A percentile compares a stretch with the other conserved stretches of the same genome.
phyloP scores from a whole-genome alignment of 768 basidiomycete species.

The Lactarius akahatsu region DNA sequence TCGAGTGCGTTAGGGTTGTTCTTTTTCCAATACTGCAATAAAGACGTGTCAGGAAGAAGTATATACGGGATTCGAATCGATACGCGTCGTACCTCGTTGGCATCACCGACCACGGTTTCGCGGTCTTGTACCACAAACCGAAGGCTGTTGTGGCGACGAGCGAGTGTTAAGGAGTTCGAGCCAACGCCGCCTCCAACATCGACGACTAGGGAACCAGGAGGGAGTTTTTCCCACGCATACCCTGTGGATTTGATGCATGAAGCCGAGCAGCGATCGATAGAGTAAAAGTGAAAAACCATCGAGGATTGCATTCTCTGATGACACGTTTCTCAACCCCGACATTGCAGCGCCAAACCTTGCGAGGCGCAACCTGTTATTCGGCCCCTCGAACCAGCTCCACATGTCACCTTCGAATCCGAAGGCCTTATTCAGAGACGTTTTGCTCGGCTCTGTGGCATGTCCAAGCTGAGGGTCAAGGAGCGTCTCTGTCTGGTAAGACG shows the following conservation, averaged over 20 bases:
- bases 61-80: neutral
- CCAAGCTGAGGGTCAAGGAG: constrained; percentile 29
- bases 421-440: neutral
- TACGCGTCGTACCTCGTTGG: neutral
- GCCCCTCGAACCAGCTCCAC: neutral
- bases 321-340: constrained; percentile 30
- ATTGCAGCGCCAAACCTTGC: constrained; percentile 32
- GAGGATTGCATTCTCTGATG: neutral
- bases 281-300: neutral
- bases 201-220: neutral
- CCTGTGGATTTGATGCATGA: neutral
- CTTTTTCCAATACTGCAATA: neutral
- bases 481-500: constrained; percentile 37
- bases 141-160: neutral
- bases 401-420: neutral
- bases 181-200: neutral
- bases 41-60: neutral
- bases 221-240: neutral
- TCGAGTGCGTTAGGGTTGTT: neutral
- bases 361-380: neutral
- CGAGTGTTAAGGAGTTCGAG: neutral
- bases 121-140: neutral
- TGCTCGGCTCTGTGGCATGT: neutral
- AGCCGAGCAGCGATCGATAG: neutral
- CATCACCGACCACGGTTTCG: neutral